phyloP scores from a whole-genome alignment of 2,329 filamentous ascomycete genomes.

The Calonectria pteridis region DNA sequence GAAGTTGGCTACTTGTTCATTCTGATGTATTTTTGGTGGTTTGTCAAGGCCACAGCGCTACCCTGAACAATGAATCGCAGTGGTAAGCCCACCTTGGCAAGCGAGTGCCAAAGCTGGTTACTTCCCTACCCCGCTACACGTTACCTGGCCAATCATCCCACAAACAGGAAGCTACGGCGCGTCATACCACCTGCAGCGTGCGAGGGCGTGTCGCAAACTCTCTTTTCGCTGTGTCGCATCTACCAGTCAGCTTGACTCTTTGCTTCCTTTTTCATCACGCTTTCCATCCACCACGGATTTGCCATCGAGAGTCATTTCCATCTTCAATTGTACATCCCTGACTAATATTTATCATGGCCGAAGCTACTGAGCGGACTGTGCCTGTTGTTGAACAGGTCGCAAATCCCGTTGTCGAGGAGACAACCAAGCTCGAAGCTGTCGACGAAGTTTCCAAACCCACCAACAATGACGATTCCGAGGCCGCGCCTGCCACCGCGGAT shows the following conservation, averaged over 20 bases:
- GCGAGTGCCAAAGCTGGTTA: not conserved
- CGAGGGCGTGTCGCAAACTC: slow-evolving; percentile 41
- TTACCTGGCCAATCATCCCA: slow-evolving; percentile 35
- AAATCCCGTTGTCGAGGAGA: slow-evolving; percentile 31
- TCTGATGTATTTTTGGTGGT: not conserved
- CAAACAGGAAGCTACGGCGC: slow-evolving; percentile 27
- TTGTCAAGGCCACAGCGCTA: not conserved
- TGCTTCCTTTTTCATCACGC: not conserved
- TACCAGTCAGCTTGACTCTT: not conserved
- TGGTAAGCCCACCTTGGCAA: not conserved
- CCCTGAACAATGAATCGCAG: not conserved
- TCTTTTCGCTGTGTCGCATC: slow-evolving; percentile 19
- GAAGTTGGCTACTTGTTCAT: not conserved
- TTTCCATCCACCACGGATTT: not conserved
- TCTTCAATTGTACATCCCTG: slow-evolving; percentile 1
- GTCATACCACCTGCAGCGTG: slow-evolving; percentile 36
- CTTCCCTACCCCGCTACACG: slow-evolving; percentile 4
- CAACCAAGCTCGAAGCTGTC: slow-evolving; percentile 24
- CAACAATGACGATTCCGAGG: slow-evolving; percentile 32
- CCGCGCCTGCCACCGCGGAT: slow-evolving; percentile 34
- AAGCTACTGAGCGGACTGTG: slow-evolving; percentile 45
- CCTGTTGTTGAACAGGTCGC: slow-evolving; percentile 36
- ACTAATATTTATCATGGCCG: slow-evolving; percentile 43
- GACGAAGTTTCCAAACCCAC: slow-evolving; percentile 30
- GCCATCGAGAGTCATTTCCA: not conserved